phyloP scores from a whole-genome alignment of 371 early-diverging fungal genomes.

The Parasitella parasitica region DNA sequence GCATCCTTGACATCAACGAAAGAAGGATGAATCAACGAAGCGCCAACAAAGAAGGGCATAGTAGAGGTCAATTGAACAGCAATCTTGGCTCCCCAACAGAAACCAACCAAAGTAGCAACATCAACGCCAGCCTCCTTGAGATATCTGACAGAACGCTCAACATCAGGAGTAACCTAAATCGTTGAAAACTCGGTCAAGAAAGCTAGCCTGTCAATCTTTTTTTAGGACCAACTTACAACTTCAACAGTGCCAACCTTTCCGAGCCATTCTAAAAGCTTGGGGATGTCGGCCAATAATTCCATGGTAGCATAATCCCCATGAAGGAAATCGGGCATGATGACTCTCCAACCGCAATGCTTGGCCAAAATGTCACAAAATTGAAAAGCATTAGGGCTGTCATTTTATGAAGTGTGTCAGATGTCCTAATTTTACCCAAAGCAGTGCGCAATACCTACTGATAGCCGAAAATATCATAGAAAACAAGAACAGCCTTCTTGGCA shows the following conservation, averaged over 20 bases:
- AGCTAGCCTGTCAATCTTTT: too few species aligned
- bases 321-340: constrained; percentile 69
- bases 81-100: constrained; percentile 72
- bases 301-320: constrained; percentile 45
- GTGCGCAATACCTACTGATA: constrained; percentile 37
- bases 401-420: too few species aligned
- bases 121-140: constrained; percentile 43
- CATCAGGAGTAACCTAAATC: constrained; percentile 29
- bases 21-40: constrained; percentile 65
- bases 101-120: constrained; percentile 56
- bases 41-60: constrained; percentile 44
- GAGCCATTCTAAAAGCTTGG: constrained; percentile 37
- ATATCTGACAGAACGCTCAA: constrained; percentile 36
- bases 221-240: constrained; percentile 23
- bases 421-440: neutral
- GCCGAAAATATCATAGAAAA: constrained; percentile 53
- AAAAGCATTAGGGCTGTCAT: constrained; percentile 44
- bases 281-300: constrained; percentile 18
- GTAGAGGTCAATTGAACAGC: constrained; percentile 32
- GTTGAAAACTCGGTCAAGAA: too few species aligned
- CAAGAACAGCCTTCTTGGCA: constrained; percentile 47
- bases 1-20: constrained; percentile 53
- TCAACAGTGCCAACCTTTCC: constrained; percentile 37
- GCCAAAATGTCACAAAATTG: constrained; percentile 71
- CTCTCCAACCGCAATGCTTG: constrained; percentile 54